Base-by-base conservation (phyloP, 148 eudicot genomes). In the Chenopodium album region DNA sequence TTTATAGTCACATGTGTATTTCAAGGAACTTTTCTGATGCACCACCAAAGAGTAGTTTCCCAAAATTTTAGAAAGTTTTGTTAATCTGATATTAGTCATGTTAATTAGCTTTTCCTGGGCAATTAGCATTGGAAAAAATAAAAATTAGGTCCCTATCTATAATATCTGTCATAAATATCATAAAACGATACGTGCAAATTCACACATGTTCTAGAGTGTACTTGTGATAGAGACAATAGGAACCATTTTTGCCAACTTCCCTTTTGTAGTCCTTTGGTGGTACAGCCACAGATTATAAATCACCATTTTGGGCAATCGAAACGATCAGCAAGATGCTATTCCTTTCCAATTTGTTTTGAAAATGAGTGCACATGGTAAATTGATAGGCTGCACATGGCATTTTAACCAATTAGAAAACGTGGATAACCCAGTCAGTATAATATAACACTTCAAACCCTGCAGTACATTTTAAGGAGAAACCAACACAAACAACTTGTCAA, bases 331-430 rank as follows among this genome's bases (percentile, higher is more conserved):
- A 52, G 79, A 76, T 62, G 74, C 81, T 46, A 89, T 83, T 79
- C 78, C 75, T 78, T 83, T 68, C 83, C 60, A 80, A 82, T 80
- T 80, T 37, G 81, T 74, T 60, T 63, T 41, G 44, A 76, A 72
- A 59, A 80, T 73, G 83, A 81, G 75, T 67, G 82, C 84, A 85
- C 87, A 85, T 81, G 87, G 71, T 19, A 23, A 50, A 74, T 0
- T 78, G 82, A 74, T 1, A 73, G 82, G 78, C 84, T 78, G 79
- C 87, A 85, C 87, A 85, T 81, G 87, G 72, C 62, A 86, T 60
- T 68, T 75, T 69, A 76, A 37, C 77, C 77, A 71, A 78, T 78
- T 62, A 79, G 75, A 77, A 74, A 73, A 82, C 67, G 70, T 37
- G 75, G 68, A 83, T 56, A 52, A 59, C 34, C n/a, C 29, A 47